Evolutionary conservation across 176 grass and related monocot genomes (phyloP).

Genomic region (Stipa capillata): DNA sequence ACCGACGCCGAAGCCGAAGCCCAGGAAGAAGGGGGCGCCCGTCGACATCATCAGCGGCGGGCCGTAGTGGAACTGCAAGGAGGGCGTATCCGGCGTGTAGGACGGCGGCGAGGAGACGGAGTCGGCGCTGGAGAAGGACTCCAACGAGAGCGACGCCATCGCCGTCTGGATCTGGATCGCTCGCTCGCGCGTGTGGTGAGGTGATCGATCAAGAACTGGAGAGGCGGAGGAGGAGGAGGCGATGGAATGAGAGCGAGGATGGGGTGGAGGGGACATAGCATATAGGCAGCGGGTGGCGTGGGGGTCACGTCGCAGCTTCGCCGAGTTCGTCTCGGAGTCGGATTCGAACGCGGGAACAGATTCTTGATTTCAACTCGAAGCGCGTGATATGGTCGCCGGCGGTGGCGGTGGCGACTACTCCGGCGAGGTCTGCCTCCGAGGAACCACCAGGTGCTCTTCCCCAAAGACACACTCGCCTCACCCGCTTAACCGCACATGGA

Average conservation of each 20-base stretch:
- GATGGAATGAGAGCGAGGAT: background rate
- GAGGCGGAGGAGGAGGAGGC: background rate
- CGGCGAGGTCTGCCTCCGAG: background rate
- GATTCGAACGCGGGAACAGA: background rate
- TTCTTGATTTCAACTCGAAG: too few relatives aligned
- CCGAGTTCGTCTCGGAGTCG: background rate
- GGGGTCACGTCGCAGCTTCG: background rate
- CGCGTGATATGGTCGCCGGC: background rate
- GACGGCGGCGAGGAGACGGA: background rate
- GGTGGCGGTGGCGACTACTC: background rate
- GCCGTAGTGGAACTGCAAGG: background rate
- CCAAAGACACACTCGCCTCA: background rate
- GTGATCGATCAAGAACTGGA: background rate
- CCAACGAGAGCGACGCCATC: background rate
- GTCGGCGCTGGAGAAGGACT: background rate
- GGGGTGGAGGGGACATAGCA: too few relatives aligned
- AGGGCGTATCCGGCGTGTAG: background rate
- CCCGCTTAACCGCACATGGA: background rate
- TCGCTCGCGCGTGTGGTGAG: background rate
- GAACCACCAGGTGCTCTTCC: background rate
- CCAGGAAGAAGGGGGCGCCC: background rate
- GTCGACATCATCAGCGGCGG: background rate
- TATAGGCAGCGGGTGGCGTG: background rate
- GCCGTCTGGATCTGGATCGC: background rate
- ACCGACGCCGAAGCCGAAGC: background rate